Percentiles rank a stretch among this genome's conserved stretches.
Conservation (phyloP, 495 filamentous ascomycete genomes). For the Penicillium cosmopolitanum region DNA sequence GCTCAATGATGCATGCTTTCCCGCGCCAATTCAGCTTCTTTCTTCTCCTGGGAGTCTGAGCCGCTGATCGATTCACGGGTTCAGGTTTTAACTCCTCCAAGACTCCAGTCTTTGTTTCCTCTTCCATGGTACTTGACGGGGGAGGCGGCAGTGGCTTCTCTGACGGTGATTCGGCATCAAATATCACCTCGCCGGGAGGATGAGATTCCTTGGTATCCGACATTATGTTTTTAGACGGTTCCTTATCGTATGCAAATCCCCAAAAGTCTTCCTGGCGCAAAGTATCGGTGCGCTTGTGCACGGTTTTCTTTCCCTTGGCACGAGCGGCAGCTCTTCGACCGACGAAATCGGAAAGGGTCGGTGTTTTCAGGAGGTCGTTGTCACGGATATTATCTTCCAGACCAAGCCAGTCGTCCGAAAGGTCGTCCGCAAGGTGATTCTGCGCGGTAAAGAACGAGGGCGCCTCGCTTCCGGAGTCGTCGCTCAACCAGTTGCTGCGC, state of each 20-base stretch:
- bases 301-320: slow-evolving; percentile 47
- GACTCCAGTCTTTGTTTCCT: not conserved
- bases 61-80: slow-evolving; percentile 17
- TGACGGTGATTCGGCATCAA: slow-evolving; percentile 17
- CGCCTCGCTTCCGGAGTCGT: slow-evolving; percentile 64
- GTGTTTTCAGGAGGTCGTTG: slow-evolving; percentile 47
- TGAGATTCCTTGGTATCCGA: slow-evolving; percentile 37
- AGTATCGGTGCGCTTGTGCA: slow-evolving; percentile 64
- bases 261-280: slow-evolving; percentile 62
- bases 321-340: slow-evolving; percentile 36
- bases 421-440: slow-evolving; percentile 49
- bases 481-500: slow-evolving; percentile 72
- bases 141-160: slow-evolving; percentile 55
- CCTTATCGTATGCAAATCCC: slow-evolving; percentile 51
- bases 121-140: slow-evolving; percentile 35
- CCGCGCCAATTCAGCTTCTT: slow-evolving; percentile 65
- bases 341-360: slow-evolving; percentile 47
- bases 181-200: slow-evolving; percentile 24
- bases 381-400: slow-evolving; percentile 46
- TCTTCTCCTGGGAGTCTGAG: slow-evolving; percentile 36
- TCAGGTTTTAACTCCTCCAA: slow-evolving; percentile 14
- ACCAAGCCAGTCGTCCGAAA: slow-evolving; percentile 49
- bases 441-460: slow-evolving; percentile 50
- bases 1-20: slow-evolving; percentile 71
- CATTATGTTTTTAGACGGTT: slow-evolving; percentile 40